A percentile compares a stretch with the other conserved stretches of the same genome.
Conservation (phyloP, 208 protist species). For the Vickermania spadyakhi region DNA sequence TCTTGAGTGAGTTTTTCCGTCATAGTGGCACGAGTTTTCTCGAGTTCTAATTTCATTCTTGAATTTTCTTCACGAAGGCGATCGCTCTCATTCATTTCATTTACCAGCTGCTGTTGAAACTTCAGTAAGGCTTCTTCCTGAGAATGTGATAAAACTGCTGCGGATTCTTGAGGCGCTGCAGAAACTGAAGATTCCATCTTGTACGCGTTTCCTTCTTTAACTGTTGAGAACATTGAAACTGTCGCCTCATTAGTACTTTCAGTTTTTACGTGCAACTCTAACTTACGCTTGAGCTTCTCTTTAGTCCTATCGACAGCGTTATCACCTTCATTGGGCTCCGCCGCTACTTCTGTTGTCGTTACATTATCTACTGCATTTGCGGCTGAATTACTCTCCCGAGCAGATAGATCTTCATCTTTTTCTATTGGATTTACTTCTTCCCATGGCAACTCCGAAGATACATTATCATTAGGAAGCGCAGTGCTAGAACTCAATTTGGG, state of each 20-base stretch:
- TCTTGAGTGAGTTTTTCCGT: slow-evolving; percentile 10
- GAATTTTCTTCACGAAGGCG: slow-evolving; percentile 26
- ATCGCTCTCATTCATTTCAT: slow-evolving; percentile 41
- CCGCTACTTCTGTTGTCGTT: no score
- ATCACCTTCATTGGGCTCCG: neutral
- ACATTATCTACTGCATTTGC: neutral
- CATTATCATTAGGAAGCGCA: neutral
- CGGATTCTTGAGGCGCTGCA: neutral
- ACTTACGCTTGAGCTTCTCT: neutral
- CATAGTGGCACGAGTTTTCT: slow-evolving; percentile 8
- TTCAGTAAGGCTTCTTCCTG: slow-evolving; percentile 21
- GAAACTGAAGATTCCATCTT: neutral
- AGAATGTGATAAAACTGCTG: neutral
- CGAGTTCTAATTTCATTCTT: slow-evolving; percentile 11
- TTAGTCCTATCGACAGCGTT: neutral
- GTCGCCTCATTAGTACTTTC: neutral
- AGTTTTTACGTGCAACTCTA: neutral
- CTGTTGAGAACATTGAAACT: neutral
- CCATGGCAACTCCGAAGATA: neutral
- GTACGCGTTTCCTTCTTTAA: neutral
- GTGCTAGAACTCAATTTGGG: slow-evolving; percentile 4
- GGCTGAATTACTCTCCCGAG: neutral
- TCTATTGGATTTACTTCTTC: neutral
- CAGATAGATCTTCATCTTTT: neutral
- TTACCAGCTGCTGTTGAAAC: slow-evolving; percentile 52